Evolutionary conservation across 2,329 filamentous ascomycete genomes (phyloP).

Genomic region (Botrytis cinerea): DNA sequence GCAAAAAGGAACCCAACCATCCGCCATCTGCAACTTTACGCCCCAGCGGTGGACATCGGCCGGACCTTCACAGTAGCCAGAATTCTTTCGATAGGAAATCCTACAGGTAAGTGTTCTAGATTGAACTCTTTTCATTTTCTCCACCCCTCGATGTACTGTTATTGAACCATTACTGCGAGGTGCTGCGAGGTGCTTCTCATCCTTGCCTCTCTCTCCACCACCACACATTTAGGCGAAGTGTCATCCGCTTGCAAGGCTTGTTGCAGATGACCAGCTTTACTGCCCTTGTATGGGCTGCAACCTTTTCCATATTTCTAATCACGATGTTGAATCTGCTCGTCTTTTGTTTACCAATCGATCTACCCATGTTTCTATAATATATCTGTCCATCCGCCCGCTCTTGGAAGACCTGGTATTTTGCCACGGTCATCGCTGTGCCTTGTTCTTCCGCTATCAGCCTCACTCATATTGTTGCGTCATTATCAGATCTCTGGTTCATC

Average conservation of each 20-base stretch:
- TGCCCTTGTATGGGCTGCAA: slow-evolving; percentile 33
- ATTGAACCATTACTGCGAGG: slow-evolving; percentile 22
- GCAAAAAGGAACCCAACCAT: slow-evolving; percentile 20
- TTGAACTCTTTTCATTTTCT: slow-evolving; percentile 26
- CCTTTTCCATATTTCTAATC: slow-evolving; percentile 37
- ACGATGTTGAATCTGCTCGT: slow-evolving; percentile 37
- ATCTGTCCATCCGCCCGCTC: slow-evolving; percentile 36
- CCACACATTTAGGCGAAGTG: slow-evolving; percentile 35
- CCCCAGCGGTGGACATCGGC: background rate
- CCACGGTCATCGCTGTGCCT: slow-evolving; percentile 32
- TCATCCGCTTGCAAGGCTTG: slow-evolving; percentile 36
- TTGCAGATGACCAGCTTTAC: slow-evolving; percentile 37
- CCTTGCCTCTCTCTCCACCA: slow-evolving; percentile 31
- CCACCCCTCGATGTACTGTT: slow-evolving; percentile 27
- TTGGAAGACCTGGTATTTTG: slow-evolving; percentile 35
- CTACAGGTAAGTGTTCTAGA: slow-evolving; percentile 32
- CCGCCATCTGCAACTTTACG: background rate
- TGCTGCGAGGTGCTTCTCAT: slow-evolving; percentile 24
- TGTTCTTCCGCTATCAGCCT: slow-evolving; percentile 20
- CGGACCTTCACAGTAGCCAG: background rate
- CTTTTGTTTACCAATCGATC: slow-evolving; percentile 36
- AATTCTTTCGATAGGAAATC: slow-evolving; percentile 13
- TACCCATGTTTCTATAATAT: slow-evolving; percentile 41
- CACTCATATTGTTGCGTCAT: slow-evolving; percentile 18
- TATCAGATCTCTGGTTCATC: slow-evolving; percentile 13